Percentiles rank a stretch among this genome's conserved stretches.
These are phyloP conservation scores for Oxytropis ochrocephala DNA, from an alignment of 306 rosid genomes.

Conservation along the genomic window DNA sequence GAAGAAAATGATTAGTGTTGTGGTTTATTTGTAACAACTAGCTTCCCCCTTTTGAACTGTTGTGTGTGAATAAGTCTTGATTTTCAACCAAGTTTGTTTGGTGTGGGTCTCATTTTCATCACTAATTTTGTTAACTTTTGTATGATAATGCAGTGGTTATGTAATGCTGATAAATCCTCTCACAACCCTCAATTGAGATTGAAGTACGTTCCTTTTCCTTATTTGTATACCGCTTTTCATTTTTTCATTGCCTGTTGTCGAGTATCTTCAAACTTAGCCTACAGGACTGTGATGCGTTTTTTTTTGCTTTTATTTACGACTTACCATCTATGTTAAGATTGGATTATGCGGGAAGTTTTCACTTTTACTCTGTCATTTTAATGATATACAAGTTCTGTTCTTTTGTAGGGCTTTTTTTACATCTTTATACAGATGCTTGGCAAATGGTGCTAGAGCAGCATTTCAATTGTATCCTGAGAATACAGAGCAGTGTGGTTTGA, in stretches of 20 bases:
- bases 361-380: neutral
- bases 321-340: neutral
- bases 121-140: constrained; percentile 2
- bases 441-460: constrained; percentile 88
- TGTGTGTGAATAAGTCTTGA: neutral
- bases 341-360: neutral
- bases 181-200: constrained; percentile 79
- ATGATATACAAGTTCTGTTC: neutral
- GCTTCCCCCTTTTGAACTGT: neutral
- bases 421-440: constrained; percentile 69
- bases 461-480: constrained; percentile 86
- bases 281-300: neutral
- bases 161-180: constrained; percentile 92
- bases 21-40: neutral
- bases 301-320: neutral
- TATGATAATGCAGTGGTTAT: constrained; percentile 73
- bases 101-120: neutral
- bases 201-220: constrained; percentile 52
- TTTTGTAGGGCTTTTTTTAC: constrained; percentile 79
- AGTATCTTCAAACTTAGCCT: neutral
- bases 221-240: neutral
- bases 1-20: neutral
- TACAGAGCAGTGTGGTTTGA: constrained; percentile 65
- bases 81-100: neutral
- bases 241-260: neutral